Conservation (phyloP, 495 filamentous ascomycete species). For the Terfezia boudieri region DNA sequence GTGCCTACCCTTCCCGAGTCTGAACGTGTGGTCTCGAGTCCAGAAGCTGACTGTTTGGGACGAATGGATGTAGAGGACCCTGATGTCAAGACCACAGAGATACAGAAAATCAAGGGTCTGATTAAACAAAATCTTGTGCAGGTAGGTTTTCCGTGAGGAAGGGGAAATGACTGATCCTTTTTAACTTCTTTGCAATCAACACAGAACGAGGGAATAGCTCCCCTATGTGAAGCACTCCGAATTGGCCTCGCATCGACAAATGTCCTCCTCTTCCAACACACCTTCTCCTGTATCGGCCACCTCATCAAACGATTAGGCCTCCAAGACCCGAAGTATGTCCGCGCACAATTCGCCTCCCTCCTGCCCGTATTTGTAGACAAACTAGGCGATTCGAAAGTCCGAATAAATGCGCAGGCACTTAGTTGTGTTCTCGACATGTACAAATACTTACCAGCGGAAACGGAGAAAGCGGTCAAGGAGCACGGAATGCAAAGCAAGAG, state of each 20-base stretch:
- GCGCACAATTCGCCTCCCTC: slow-evolving; percentile 39
- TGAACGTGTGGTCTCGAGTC: not conserved
- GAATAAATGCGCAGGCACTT: slow-evolving; percentile 44
- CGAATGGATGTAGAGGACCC: slow-evolving; percentile 4
- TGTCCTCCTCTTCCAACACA: slow-evolving; percentile 14
- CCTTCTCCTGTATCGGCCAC: slow-evolving; percentile 58
- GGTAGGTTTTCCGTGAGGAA: slow-evolving; percentile 2
- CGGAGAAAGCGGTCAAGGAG: slow-evolving; percentile 60
- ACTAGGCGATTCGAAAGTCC: slow-evolving; percentile 72
- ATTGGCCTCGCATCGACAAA: slow-evolving; percentile 14
- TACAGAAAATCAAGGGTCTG: slow-evolving; percentile 15
- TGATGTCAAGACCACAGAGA: slow-evolving; percentile 17
- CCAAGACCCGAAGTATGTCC: slow-evolving; percentile 49
- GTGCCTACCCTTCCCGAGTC: not conserved
- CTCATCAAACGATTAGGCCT: slow-evolving; percentile 59
- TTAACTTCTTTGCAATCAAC: not conserved
- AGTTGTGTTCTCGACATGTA: slow-evolving; percentile 57
- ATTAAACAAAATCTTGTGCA: slow-evolving; percentile 18
- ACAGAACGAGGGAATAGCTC: slow-evolving; percentile 15
- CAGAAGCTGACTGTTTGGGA: not conserved
- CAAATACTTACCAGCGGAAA: slow-evolving; percentile 39
- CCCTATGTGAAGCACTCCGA: slow-evolving; percentile 17
- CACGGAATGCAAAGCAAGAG: slow-evolving; percentile 57
- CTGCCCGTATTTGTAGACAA: slow-evolving; percentile 61
- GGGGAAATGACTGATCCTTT: not conserved